Evolutionary conservation across 257 asterid species (phyloP).

Genomic region (Petunia secreta): DNA sequence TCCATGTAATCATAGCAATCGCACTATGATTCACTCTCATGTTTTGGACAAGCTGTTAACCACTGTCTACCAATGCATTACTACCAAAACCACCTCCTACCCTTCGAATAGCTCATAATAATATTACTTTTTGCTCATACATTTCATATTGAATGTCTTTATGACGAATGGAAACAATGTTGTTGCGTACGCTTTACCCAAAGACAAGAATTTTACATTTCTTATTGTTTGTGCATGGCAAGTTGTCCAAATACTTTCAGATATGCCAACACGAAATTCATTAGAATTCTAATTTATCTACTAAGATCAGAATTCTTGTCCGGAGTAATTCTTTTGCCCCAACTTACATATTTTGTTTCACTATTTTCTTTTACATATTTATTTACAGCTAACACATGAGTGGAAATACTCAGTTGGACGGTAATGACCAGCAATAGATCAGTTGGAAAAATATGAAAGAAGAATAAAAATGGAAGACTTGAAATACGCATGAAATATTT

Average conservation of each 20-base stretch:
- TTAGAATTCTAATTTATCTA: not conserved
- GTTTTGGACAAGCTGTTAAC: not conserved
- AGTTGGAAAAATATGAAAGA: no score
- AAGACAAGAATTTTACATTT: not conserved
- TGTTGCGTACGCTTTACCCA: conserved; percentile 12
- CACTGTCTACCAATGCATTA: not conserved
- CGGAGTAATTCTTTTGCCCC: not conserved
- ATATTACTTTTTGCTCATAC: not conserved
- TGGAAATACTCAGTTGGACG: no score
- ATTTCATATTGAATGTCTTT: no score
- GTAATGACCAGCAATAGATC: no score
- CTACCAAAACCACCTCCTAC: not conserved
- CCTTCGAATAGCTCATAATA: not conserved
- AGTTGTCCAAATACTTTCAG: conserved; percentile 12
- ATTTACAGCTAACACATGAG: no score
- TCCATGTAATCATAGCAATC: conserved; percentile 27
- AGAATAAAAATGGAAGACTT: no score
- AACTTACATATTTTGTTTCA: not conserved
- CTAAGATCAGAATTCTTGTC: no score
- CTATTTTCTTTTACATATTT: not conserved
- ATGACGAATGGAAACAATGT: not conserved
- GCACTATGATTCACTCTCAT: not conserved
- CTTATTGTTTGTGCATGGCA: not conserved
- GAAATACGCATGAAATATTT: no score
- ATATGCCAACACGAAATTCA: conserved; percentile 9